Evolutionary conservation across 352 stramenopile species (phyloP).

Genomic region (Phytophthora pluvialis): DNA sequence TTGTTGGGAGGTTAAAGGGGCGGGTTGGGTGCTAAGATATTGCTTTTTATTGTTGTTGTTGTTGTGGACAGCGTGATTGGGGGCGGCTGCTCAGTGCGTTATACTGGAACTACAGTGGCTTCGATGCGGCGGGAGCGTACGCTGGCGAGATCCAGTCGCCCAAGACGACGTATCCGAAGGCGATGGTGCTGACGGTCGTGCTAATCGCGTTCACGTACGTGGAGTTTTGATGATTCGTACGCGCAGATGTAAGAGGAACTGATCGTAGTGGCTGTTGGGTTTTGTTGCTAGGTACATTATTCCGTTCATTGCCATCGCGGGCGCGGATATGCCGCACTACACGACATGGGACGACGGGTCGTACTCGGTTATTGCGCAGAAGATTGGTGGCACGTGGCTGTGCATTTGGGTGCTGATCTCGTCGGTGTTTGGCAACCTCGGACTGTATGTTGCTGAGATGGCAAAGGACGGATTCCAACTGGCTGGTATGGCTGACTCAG

Average conservation of each 20-base stretch:
- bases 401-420: slow-evolving; percentile 80
- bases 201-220: slow-evolving; percentile 79
- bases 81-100: slow-evolving; percentile 66
- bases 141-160: slow-evolving; percentile 76
- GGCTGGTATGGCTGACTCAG: slow-evolving; percentile 83
- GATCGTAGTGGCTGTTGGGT: slow-evolving; percentile 1
- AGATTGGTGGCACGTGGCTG: slow-evolving; percentile 70
- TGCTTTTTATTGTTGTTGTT: slow-evolving; percentile 1
- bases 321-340: slow-evolving; percentile 76
- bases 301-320: slow-evolving; percentile 72
- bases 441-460: slow-evolving; percentile 86
- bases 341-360: slow-evolving; percentile 79
- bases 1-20: not conserved
- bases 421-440: slow-evolving; percentile 79
- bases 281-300: slow-evolving; percentile 63
- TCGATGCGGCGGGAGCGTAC: slow-evolving; percentile 75
- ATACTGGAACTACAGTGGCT: slow-evolving; percentile 89
- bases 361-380: slow-evolving; percentile 75
- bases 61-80: slow-evolving; percentile 56
- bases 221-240: not conserved
- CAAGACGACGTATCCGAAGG: slow-evolving; percentile 72
- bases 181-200: slow-evolving; percentile 80
- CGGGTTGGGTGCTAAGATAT: not conserved
- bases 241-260: not conserved
- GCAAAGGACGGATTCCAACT: slow-evolving; percentile 85